Base-by-base conservation (phyloP, 1,284 basidiomycete species). In the Cerioporus squamosus region DNA sequence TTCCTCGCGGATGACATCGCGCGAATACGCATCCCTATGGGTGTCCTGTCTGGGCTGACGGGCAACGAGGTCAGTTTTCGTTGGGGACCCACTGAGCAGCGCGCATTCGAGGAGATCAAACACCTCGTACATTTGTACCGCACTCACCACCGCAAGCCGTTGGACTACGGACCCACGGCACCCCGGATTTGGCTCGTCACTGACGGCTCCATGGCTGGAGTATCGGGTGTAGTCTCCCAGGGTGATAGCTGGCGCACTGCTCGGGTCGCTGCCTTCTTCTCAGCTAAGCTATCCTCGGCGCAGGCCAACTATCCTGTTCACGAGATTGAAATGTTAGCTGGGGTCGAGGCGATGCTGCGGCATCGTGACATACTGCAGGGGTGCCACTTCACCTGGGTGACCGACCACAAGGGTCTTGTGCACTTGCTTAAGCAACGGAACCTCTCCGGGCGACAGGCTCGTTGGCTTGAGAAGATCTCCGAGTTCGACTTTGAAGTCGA, bases 241-340 rank as follows among this genome's bases (percentile, higher is more conserved):
- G 20, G 64, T 14, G 55, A 14, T 3, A 54, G 55, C 14, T 59
- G 47, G 14, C 44, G 50, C 2, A 63, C 40, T 0, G 68, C 67
- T 0, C 45, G 57, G 0, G 55, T 72, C 3, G 60, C 66, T 1
- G 66, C 62, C 0, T 72, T 73, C 55, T 70, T 66, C 59, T 73
- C 64, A 0, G 69, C 58, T 5, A 76, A 76, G 51, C 67, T 74
- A 20, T 68, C 64, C 8, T 49, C 71, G 0, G 69, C 73, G 1
- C 71, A 76, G 46, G 64, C 68, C 45, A 75, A 69, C 42, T 70
- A 70, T 36, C 60, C 68, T 12, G 63, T 66, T 8, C 69, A 70
- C 36, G 67, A 70, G 36, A 57, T 67, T 15, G 71, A 74, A 50
- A 50, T 73, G 45, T 53, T 75, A n/a, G 73, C 74, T 0, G 67